Base-by-base conservation (phyloP, 1,139 yeast species). In the Zhuliangozyma blackwelliae region DNA sequence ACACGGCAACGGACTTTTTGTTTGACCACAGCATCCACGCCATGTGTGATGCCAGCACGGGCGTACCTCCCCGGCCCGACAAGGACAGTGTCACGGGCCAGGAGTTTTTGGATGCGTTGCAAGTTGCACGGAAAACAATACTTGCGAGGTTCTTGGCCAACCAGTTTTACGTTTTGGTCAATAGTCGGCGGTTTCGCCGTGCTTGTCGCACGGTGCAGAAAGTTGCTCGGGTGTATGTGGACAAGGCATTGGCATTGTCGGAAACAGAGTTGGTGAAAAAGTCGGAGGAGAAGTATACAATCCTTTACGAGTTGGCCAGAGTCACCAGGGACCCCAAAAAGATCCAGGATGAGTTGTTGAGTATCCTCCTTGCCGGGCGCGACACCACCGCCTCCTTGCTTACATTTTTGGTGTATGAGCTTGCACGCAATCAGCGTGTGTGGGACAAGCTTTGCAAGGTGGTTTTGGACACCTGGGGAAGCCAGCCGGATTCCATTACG, bases 1-100 rank as follows among this genome's bases (percentile, higher is more conserved):
- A 66, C 40, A 60, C 65, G 20, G 57, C 69, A 7, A 63, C 71
- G 9, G 69, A 65, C 40, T 65, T 65, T 38, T 55, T 65, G 38
- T 63, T 66, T 44, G 71, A 69, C 9, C 59, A 60, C 34, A 57
- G 67, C 5, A 55, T 61, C 11, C 54, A 46, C 40, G 51, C 60
- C 5, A 55, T 64, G 35, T 48, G 49, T 39, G 68, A 63, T 41
- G 56, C 46, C 23, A 22, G 10, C 16, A 3, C 4, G 3, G 16
- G 16, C n/a, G n/a, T n/a, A n/a, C n/a, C n/a, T 16, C 4, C 16
- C 16, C 3, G 3, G 16, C 16, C 16, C 16, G 16, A 16, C 16
- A 16, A 16, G 4, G 16, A 16, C 16, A 16, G 16, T 4, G 16
- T 16, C 9, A 23, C 26, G n/a, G 9, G 10, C n/a, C 29, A n/a